A percentile compares a stretch with the other conserved stretches of the same genome.
Evolutionary conservation across 2,329 filamentous ascomycete species (phyloP).

Genomic region (Lachnellula willkommii): DNA sequence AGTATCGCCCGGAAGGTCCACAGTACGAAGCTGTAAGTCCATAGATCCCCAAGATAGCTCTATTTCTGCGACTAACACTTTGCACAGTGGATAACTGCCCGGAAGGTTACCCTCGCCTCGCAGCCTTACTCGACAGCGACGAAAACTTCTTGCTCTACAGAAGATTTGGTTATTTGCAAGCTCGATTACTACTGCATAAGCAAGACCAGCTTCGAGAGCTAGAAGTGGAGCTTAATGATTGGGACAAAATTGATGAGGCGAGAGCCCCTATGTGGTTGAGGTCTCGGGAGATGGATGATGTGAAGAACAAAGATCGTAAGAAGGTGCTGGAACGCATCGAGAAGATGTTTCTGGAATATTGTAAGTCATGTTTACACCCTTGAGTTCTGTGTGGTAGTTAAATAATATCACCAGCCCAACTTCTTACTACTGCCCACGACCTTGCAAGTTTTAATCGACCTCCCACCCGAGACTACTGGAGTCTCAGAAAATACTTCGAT

Average conservation of each 20-base stretch:
- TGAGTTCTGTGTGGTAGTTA: no score
- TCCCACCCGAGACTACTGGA: conserved; percentile 30
- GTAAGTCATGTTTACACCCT: no score
- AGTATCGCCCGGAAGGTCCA: no score
- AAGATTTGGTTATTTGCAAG: conserved; percentile 37
- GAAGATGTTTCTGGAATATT: no score
- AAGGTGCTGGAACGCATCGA: no score
- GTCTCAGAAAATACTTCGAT: conserved; percentile 28
- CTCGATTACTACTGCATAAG: conserved; percentile 30
- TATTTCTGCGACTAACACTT: neutral
- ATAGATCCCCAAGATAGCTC: no score
- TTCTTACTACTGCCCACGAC: conserved; percentile 16
- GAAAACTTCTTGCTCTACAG: conserved; percentile 39
- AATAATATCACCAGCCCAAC: conserved; percentile 5
- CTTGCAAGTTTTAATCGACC: conserved; percentile 23
- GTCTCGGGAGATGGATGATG: conserved; percentile 3
- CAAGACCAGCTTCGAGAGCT: conserved; percentile 21
- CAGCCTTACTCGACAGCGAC: conserved; percentile 37
- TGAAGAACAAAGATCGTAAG: neutral
- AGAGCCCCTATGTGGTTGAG: conserved; percentile 1
- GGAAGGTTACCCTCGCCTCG: conserved; percentile 35
- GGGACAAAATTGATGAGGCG: conserved; percentile 6
- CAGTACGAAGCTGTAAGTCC: no score
- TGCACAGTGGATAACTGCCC: conserved; percentile 16
- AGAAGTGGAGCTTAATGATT: conserved; percentile 18